Base-by-base conservation (phyloP, 2,329 filamentous ascomycete species). In the Daldinia eschscholtzii region DNA sequence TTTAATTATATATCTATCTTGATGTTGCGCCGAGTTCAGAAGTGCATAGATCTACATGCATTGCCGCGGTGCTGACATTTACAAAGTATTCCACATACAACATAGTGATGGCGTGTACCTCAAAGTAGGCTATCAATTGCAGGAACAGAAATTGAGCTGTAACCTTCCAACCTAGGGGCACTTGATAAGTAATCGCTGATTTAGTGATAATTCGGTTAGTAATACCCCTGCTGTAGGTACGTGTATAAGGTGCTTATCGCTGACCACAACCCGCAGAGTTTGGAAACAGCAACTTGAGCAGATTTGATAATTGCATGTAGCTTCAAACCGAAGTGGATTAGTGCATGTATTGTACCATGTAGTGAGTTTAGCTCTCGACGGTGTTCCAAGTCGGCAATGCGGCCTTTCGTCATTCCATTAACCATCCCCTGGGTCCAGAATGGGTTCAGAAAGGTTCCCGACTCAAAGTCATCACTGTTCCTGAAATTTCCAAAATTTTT, bases 351-450 rank as follows among this genome's bases (percentile, higher is more conserved):
- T 44, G n/a, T 33, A 42, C 5, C 18, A 28, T 28, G 20, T 28
- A 37, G 28, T 20, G 30, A 18, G 37, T 41, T 41, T 9, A 65
- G 41, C 53, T 68, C 53, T 68, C 59, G 50, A 70, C 59, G 52
- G 52, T 68, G 59, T 64, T 39, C 57, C 50, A 39, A 33, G 30
- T 35, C 55, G 65, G 63, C 56, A 63, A 61, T 68, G 48, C 65
- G 52, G 48, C 61, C 60, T 71, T 69, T 71, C 69, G 69, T 71
- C 69, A 67, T 68, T 62, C 63, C 33, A 39, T 48, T 10, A 30
- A 30, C n/a, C 39, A 26, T 57, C 65, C 28, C 61, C 61, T 60
- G 50, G 67, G 42, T 30, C 64, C 55, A 60, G 48, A 67, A 70
- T 13, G 13, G 42, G 48, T 37, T 65, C 53, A 62, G 61, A 67